Conservation (phyloP, 495 filamentous ascomycete species). For the Neurospora sp. region DNA sequence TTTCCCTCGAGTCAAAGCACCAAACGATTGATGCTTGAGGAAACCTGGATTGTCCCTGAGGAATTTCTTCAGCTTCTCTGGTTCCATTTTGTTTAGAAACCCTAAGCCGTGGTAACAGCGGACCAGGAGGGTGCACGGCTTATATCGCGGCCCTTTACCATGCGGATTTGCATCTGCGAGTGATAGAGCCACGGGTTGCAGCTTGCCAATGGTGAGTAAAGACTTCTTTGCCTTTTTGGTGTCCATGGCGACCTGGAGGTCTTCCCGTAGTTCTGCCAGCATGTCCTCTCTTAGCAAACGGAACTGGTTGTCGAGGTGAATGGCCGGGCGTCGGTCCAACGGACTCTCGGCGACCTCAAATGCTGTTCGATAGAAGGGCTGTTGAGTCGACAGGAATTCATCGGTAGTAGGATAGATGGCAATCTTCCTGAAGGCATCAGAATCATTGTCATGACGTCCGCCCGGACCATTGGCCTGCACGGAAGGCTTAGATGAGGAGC, state of each 20-base stretch:
- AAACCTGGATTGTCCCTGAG: constrained; percentile 39
- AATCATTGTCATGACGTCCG: constrained; percentile 75
- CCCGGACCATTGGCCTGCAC: constrained; percentile 35
- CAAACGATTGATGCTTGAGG: constrained; percentile 51
- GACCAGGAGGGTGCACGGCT: constrained; percentile 37
- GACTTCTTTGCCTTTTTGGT: constrained; percentile 31
- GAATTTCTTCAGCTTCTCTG: constrained; percentile 31
- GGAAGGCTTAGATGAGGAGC: not conserved
- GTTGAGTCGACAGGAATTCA: constrained; percentile 50
- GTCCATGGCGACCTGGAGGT: constrained; percentile 37
- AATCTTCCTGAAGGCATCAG: constrained; percentile 49
- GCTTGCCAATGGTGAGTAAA: not conserved
- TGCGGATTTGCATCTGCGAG: not conserved
- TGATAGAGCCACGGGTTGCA: constrained; percentile 11
- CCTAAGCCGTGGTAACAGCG: constrained; percentile 35
- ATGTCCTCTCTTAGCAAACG: constrained; percentile 69
- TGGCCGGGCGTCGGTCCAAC: constrained; percentile 29
- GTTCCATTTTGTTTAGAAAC: constrained; percentile 21
- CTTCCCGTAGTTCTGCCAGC: constrained; percentile 54
- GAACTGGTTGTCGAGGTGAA: constrained; percentile 70
- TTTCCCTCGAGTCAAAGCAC: constrained; percentile 42
- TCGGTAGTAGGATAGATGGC: constrained; percentile 57
- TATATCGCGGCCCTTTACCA: constrained; percentile 11
- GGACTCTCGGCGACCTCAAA: constrained; percentile 27
- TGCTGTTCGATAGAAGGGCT: constrained; percentile 48